Conservation (phyloP, 2,329 filamentous ascomycete species). For the Xylaria sp. region DNA sequence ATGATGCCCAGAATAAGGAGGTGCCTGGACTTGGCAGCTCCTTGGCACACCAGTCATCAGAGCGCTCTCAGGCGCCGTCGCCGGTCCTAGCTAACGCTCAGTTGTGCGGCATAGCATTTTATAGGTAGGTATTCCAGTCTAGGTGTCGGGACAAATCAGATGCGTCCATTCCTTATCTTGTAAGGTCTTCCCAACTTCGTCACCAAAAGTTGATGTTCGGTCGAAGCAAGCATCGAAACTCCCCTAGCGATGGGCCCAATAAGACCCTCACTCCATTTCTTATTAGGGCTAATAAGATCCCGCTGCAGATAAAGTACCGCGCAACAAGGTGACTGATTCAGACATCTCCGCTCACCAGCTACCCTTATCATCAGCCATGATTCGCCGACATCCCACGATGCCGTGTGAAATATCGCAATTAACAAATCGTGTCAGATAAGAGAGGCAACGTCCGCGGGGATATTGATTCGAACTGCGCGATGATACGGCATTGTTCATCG, state of each 20-base stretch:
- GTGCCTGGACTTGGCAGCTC: not conserved
- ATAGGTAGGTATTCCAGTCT: not conserved
- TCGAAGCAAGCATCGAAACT: constrained; percentile 7
- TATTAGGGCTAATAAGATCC: constrained; percentile 19
- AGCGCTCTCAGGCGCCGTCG: not conserved
- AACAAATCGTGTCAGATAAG: constrained; percentile 45
- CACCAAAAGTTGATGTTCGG: constrained; percentile 3
- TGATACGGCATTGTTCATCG: constrained; percentile 2
- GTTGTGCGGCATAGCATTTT: not conserved
- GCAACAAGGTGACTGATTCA: constrained; percentile 36
- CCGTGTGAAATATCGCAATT: constrained; percentile 31
- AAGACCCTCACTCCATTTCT: constrained; percentile 28
- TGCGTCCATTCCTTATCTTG: constrained; percentile 31
- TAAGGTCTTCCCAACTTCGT: constrained; percentile 19
- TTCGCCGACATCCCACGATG: constrained; percentile 38
- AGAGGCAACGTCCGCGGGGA: constrained; percentile 33
- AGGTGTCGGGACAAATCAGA: constrained; percentile 20
- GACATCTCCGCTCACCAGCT: constrained; percentile 45
- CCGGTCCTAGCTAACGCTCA: not conserved
- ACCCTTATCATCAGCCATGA: constrained; percentile 44
- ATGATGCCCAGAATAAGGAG: not conserved
- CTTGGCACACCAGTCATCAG: not conserved
- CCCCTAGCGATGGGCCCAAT: constrained; percentile 12
- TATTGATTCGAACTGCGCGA: constrained; percentile 14
- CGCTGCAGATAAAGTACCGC: constrained; percentile 8